Conservation (phyloP, 441 rosid species). For the Flueggea neowawraea region DNA sequence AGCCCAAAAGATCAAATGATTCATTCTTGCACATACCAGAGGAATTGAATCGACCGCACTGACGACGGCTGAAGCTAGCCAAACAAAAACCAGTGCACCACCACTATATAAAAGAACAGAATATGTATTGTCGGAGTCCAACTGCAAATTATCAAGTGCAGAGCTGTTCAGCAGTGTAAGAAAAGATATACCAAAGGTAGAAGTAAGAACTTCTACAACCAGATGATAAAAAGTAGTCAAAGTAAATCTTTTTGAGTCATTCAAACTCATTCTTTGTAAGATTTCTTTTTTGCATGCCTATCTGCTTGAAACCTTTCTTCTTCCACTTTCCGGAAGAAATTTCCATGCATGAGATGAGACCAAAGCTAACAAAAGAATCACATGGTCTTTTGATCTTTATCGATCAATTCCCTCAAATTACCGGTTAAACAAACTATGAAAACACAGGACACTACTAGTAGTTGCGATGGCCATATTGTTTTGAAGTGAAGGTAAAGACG, state of each 20-base stretch:
- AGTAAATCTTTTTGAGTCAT: not conserved
- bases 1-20: not conserved
- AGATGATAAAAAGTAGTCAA: not conserved
- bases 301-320: too few relatives aligned
- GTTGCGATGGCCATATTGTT: not conserved
- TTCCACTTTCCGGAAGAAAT: too few relatives aligned
- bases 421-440: too few relatives aligned
- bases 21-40: conserved; percentile 40
- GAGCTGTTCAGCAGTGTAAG: not conserved
- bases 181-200: not conserved
- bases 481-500: not conserved
- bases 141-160: conserved; percentile 36
- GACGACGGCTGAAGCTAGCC: conserved; percentile 59
- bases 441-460: too few relatives aligned
- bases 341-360: too few relatives aligned
- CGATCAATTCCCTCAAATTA: too few relatives aligned
- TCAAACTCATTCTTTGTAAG: too few relatives aligned
- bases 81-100: conserved; percentile 58
- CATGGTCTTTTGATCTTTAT: too few relatives aligned
- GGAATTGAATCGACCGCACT: conserved; percentile 83
- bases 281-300: too few relatives aligned
- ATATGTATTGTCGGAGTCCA: conserved; percentile 53
- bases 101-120: conserved; percentile 50
- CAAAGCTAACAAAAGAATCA: too few relatives aligned
- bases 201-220: not conserved